Base-by-base conservation (phyloP, 2,329 filamentous ascomycete genomes). In the Lachnellula occidentalis region DNA sequence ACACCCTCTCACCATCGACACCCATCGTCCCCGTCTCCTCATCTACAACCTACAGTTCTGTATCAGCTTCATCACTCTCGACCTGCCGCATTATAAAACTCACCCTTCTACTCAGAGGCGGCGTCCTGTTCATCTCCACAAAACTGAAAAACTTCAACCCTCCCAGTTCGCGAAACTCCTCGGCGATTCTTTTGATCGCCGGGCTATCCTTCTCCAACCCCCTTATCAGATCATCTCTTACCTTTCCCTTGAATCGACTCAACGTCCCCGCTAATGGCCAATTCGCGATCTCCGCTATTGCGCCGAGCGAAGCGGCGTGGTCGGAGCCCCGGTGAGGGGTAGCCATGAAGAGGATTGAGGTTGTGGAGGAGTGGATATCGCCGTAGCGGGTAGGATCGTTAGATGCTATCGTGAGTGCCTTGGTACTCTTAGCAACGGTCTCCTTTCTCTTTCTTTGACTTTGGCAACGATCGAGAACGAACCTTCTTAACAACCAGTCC, bases 261-360 rank as follows among this genome's bases (percentile, higher is more conserved):
- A 55, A 51, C 11, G 45, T 48, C 15, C 7, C 43, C 9, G 19
- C 34, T 5, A 43, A 24, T 3, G 45, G 27, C 8, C 45, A 7
- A 17, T 41, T 56, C 14, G 17, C n/a, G 1, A 53, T 31, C 1
- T 22, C 45, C 2, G 50, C 53, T 34, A 51, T 45, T 11, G 14
- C 21, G 4, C 21, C 45, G 1, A 48, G 22, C 31, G 52, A 34
- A 17, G 39, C 47, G 9, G 60, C 50, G 22, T 45, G 24, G 27
- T 70, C 60, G 2, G 67, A 67, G 0, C 68, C 69, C 19, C 67
- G 58, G 37, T 74, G 72, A 17, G 72, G 72, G 1, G 71, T 73
- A 0, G 65, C 72, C 0, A 74, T 57, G 42, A 74, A 74, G 34
- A 73, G 60, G 0, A 73, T 67, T 2, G 66, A 57, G 6, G 50